Evolutionary conservation across 495 filamentous ascomycete genomes (phyloP), one percentile per base, ranked within the genome.

Genomic region (Talaromyces proteolyticus): DNA sequence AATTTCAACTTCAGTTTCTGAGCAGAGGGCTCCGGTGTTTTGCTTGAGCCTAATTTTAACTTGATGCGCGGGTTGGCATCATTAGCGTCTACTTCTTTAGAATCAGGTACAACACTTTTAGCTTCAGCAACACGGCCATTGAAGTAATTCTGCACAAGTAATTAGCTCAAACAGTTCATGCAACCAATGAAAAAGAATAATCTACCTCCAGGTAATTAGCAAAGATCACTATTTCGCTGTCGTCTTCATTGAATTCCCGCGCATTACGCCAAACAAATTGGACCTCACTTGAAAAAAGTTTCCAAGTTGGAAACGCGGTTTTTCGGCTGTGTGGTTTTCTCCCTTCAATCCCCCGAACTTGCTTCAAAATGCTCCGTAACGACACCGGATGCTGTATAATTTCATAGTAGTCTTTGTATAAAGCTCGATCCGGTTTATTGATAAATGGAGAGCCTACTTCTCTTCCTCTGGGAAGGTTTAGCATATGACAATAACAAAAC

Each of bases 181-280:
- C 2, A 41, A 47, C 45, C 37, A 11, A 18, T n/a, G n/a, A n/a
- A n/a, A n/a, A 21, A 11, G n/a, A 47, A 29, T 25, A 22, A 42
- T 76, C 46, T 70, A 88, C 89, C 77, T 94, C 80, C 11, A 96
- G 76, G 25, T 88, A 76, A 17, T 79, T 79, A 17, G 88, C 88
- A 49, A 90, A 72, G 17, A 74, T 68, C 44, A 76, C 85, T 36
- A 95, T 86, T 14, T 85, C 81, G 57, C 91, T 95, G 3, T 77
- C 87, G 56, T 94, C 90, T 57, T 94, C 90, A 56, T 96, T 96
- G 66, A 91, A 96, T 23, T 82, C 78, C 44, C 84, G 81, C 4
- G 91, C 91, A 67, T 96, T 96, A 34, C 75, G 78, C 87, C 89
- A 94, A 23, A 95, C 84, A 47, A 84, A 78, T 53, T 76, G 82